Conservation (phyloP, 176 grass and related monocot species). For the Cymbopogon citratus region DNA sequence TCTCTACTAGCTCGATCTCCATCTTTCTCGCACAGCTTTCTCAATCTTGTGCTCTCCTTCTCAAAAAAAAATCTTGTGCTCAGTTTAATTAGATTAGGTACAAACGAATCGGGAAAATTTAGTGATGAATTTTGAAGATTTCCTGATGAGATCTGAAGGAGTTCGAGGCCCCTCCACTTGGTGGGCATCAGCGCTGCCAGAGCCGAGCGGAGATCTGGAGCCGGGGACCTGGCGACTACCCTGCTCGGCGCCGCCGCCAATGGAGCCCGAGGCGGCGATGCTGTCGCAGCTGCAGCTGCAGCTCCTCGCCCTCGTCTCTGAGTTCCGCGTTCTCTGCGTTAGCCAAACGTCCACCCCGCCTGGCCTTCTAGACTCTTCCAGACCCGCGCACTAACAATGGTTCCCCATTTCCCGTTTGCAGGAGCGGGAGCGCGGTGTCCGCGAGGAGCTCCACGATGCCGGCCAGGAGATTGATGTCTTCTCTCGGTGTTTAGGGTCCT, state of each 20-base stretch:
- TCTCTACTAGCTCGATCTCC: no score
- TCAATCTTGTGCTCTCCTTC: no score
- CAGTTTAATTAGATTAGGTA: no score
- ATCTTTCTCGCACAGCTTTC: no score
- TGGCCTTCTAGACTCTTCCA: neutral
- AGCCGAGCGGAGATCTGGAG: neutral
- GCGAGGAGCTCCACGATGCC: slow-evolving; percentile 52
- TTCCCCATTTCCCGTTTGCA: neutral
- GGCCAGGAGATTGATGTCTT: slow-evolving; percentile 4
- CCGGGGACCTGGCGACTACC: neutral
- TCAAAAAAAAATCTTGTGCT: no score
- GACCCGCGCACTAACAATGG: neutral
- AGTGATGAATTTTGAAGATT: no score
- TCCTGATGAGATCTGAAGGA: no score
- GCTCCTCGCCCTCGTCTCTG: slow-evolving; percentile 56
- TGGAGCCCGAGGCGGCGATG: slow-evolving; percentile 52
- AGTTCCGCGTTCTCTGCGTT: slow-evolving; percentile 44
- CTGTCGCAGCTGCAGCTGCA: slow-evolving; percentile 75
- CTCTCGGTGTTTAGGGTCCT: neutral
- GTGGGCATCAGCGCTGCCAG: no score
- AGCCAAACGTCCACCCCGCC: neutral
- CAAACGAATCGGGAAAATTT: no score
- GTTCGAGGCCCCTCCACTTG: no score
- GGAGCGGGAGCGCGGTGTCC: slow-evolving; percentile 63
- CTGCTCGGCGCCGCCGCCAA: neutral